phyloP scores from a whole-genome alignment of 257 asterid genomes.

The Solanum phureja region DNA sequence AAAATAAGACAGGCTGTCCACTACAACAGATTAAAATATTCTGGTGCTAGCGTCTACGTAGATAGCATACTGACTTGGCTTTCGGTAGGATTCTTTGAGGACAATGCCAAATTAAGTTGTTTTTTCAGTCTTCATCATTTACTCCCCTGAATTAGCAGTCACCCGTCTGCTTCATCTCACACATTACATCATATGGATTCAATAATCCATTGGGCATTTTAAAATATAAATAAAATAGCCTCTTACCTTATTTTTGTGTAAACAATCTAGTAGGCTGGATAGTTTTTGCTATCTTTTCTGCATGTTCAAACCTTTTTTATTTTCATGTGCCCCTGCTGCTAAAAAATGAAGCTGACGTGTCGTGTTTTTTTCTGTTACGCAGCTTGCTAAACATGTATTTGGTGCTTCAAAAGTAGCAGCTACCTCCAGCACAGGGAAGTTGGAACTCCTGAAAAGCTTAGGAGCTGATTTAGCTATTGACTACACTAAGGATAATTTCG shows the following conservation, averaged over 20 bases:
- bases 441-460: slow-evolving; percentile 59
- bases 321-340: neutral
- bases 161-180: neutral
- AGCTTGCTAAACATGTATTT: slow-evolving; percentile 83
- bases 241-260: neutral
- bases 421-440: slow-evolving; percentile 61
- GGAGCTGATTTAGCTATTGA: slow-evolving; percentile 82
- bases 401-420: slow-evolving; percentile 91
- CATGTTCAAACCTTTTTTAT: neutral
- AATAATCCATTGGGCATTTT: neutral
- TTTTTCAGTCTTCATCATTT: neutral
- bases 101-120: neutral
- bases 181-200: neutral
- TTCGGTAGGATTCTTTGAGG: neutral
- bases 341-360: neutral
- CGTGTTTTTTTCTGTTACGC: neutral
- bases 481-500: slow-evolving; percentile 74
- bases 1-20: neutral
- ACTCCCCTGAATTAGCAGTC: neutral
- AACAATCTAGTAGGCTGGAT: neutral
- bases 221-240: neutral
- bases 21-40: neutral
- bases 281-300: neutral
- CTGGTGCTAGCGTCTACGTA: neutral
- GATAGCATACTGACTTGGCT: neutral